These are phyloP conservation scores for Eragrostis tef DNA, from an alignment of 202 grass and related monocot genomes.

Conservation along the genomic window DNA sequence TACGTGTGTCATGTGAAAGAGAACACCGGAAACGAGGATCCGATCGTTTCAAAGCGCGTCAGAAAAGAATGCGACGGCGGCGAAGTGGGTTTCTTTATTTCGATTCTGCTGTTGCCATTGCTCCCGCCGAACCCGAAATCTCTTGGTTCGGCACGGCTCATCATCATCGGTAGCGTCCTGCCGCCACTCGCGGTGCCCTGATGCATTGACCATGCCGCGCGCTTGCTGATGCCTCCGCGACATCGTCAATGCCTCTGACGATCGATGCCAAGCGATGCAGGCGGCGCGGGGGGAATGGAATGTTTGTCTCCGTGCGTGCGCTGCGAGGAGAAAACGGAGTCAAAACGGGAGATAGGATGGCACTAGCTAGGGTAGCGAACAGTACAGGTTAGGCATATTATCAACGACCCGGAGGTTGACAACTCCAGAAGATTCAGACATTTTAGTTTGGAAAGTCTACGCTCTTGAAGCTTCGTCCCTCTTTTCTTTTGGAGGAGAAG, in stretches of 20 bases:
- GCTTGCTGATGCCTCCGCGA: neutral
- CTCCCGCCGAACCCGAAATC: neutral
- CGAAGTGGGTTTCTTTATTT: neutral
- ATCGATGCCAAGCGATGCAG: neutral
- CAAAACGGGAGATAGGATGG: constrained; percentile 40
- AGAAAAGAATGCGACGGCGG: neutral
- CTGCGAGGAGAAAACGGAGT: constrained; percentile 15
- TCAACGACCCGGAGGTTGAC: constrained; percentile 28
- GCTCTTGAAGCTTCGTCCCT: neutral
- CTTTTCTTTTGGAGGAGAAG: neutral
- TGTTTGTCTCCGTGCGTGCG: constrained; percentile 15
- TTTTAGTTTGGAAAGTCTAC: neutral
- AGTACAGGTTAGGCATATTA: constrained; percentile 35
- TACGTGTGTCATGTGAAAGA: neutral
- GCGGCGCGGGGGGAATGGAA: neutral
- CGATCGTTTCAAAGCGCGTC: constrained; percentile 49
- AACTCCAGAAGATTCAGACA: neutral
- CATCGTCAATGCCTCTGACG: constrained; percentile 39
- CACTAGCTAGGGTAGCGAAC: neutral
- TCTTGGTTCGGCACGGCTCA: constrained; percentile 27
- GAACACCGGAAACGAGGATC: neutral
- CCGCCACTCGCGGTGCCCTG: constrained; percentile 1
- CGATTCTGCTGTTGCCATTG: neutral
- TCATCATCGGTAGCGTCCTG: neutral
- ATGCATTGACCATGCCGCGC: neutral